These are phyloP conservation scores for Styphnolobium japonicum DNA, from an alignment of 306 rosid genomes.

Conservation along the genomic window DNA sequence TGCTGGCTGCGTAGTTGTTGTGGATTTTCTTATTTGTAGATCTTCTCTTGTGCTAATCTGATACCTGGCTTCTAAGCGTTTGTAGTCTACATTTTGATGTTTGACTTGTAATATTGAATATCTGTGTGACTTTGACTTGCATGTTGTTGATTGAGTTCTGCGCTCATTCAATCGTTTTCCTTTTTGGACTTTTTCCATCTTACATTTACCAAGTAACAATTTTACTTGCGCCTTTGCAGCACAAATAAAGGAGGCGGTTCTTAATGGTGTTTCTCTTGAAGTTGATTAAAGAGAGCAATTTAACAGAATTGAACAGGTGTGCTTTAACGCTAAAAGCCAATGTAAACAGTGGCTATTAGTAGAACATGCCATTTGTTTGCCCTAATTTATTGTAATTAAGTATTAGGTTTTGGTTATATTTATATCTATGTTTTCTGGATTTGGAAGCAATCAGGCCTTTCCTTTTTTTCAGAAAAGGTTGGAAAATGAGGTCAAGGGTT, in stretches of 20 bases:
- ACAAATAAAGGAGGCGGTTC: slow-evolving; percentile 89
- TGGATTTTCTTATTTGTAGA: neutral
- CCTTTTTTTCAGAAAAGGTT: neutral
- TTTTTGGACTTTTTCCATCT: slow-evolving; percentile 20
- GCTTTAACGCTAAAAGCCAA: slow-evolving; percentile 4
- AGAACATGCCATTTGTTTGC: neutral
- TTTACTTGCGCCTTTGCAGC: slow-evolving; percentile 50
- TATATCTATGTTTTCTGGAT: neutral
- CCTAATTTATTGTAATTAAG: neutral
- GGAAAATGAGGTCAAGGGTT: neutral
- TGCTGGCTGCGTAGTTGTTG: neutral
- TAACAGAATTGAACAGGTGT: slow-evolving; percentile 87
- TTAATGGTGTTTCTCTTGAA: slow-evolving; percentile 91
- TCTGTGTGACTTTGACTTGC: neutral
- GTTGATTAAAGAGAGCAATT: slow-evolving; percentile 78
- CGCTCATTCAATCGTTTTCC: neutral
- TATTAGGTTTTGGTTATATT: neutral
- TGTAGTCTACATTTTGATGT: neutral
- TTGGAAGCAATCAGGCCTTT: neutral
- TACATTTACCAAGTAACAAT: slow-evolving; percentile 23
- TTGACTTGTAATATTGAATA: neutral
- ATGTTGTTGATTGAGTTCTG: neutral
- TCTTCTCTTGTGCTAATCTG: slow-evolving; percentile 4
- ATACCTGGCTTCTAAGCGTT: neutral
- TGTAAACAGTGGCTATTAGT: neutral